Conservation (phyloP, 2,329 filamentous ascomycete species). For the Ophiosphaerella korrae region DNA sequence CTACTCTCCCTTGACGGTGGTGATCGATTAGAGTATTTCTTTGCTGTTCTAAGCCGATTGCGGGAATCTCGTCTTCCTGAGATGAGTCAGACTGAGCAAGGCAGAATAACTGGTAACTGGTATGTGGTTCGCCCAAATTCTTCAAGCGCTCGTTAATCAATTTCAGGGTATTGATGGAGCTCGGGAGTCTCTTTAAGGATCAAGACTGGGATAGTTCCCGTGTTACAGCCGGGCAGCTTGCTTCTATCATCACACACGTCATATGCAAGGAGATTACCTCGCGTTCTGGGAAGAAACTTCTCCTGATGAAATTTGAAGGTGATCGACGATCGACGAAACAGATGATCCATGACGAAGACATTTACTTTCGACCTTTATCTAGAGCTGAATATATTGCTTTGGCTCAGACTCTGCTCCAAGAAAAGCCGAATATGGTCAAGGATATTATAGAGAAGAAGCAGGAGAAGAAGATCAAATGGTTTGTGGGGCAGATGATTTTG, state of each 20-base stretch:
- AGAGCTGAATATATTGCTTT: constrained; percentile 61
- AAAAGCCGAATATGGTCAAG: constrained; percentile 62
- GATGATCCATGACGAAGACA: constrained; percentile 62
- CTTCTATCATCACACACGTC: constrained; percentile 51
- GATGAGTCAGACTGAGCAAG: constrained; percentile 18
- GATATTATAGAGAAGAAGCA: constrained; percentile 65
- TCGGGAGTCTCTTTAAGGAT: constrained; percentile 54
- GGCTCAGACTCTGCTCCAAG: constrained; percentile 58
- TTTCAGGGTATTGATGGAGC: constrained; percentile 56
- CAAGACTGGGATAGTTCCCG: constrained; percentile 49
- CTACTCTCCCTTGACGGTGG: constrained; percentile 79
- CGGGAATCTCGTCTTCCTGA: constrained; percentile 16
- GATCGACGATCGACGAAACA: constrained; percentile 55
- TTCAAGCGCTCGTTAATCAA: constrained; percentile 1
- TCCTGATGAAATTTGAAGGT: constrained; percentile 60
- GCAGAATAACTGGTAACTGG: constrained; percentile 65
- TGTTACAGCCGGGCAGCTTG: constrained; percentile 49
- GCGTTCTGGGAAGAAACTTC: constrained; percentile 64
- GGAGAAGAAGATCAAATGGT: constrained; percentile 68
- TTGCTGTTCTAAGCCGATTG: constrained; percentile 60
- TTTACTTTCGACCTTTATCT: constrained; percentile 61
- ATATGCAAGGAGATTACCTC: constrained; percentile 55
- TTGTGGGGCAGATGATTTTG: constrained; percentile 72
- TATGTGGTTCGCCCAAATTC: constrained; percentile 16
- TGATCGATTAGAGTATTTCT: constrained; percentile 80